These are phyloP conservation scores for Miscanthus lutarioriparius DNA, from an alignment of 176 grass and related monocot genomes.

Conservation along the genomic window DNA sequence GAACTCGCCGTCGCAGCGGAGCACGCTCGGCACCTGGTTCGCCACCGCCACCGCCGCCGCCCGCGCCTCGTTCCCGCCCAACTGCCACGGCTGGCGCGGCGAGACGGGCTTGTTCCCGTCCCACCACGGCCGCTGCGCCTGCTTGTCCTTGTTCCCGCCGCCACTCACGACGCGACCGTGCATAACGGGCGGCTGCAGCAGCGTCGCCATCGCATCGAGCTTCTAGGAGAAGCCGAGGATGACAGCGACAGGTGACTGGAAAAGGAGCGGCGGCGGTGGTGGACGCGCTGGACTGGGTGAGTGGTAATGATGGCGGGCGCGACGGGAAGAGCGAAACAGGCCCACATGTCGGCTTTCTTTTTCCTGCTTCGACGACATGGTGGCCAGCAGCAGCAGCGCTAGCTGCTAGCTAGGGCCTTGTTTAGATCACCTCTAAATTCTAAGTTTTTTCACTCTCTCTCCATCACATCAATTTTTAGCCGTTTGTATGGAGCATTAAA, in stretches of 20 bases:
- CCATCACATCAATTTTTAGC: no score
- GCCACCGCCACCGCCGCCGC: no score
- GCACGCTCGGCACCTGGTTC: slow-evolving; percentile 56
- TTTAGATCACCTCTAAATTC: no score
- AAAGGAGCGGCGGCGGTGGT: background rate
- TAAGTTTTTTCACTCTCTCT: no score
- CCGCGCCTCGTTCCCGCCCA: background rate
- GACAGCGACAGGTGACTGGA: background rate
- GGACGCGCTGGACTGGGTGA: background rate
- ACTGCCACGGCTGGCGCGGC: slow-evolving; percentile 32
- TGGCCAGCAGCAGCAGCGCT: no score
- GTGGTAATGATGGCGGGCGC: background rate
- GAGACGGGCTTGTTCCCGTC: slow-evolving; percentile 21
- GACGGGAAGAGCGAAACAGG: background rate
- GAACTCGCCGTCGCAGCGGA: slow-evolving; percentile 57
- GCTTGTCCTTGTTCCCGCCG: slow-evolving; percentile 38
- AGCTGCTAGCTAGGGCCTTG: no score
- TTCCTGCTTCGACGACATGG: no score
- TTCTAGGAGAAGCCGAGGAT: background rate
- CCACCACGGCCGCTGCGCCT: slow-evolving; percentile 32
- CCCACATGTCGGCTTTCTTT: background rate
- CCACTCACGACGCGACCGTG: slow-evolving; percentile 35
- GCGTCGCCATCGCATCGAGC: slow-evolving; percentile 45
- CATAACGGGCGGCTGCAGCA: slow-evolving; percentile 39
- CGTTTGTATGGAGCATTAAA: no score